A percentile compares a stretch with the other conserved stretches of the same genome.
Conservation (phyloP, 2,329 filamentous ascomycete genomes). For the Neopestalotiopsis sp. region DNA sequence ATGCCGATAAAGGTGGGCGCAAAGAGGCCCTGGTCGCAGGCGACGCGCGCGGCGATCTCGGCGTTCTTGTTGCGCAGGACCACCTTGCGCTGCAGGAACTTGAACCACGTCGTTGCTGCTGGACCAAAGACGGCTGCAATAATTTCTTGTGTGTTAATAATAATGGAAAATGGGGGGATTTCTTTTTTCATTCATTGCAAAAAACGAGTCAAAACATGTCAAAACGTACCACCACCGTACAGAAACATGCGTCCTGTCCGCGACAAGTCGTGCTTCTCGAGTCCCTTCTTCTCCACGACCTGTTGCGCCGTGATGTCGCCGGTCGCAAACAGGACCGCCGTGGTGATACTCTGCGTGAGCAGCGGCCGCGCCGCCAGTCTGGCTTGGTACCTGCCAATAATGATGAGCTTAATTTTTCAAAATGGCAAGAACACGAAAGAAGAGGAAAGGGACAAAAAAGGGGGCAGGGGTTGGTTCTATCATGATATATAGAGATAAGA, state of each 20-base stretch:
- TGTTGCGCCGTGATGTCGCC: conserved; percentile 94
- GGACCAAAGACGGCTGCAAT: conserved; percentile 79
- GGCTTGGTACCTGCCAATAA: conserved; percentile 76
- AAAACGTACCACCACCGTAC: conserved; percentile 74
- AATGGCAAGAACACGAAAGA: no score
- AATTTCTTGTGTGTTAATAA: background rate
- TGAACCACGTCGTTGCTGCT: conserved; percentile 86
- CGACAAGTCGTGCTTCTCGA: conserved; percentile 74
- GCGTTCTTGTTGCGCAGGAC: conserved; percentile 66
- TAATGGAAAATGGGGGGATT: background rate
- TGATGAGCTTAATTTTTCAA: background rate
- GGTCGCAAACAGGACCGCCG: conserved; percentile 88
- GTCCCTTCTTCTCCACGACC: conserved; percentile 80
- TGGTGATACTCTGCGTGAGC: conserved; percentile 89
- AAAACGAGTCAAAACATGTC: background rate
- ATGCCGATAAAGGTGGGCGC: conserved; percentile 81
- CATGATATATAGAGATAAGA: background rate
- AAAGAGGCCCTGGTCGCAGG: conserved; percentile 81
- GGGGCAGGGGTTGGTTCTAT: background rate
- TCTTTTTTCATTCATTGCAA: background rate
- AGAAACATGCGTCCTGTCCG: conserved; percentile 80
- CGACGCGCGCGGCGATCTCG: conserved; percentile 80
- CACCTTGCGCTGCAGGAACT: conserved; percentile 75
- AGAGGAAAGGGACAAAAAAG: no score
- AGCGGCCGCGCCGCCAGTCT: conserved; percentile 81